Percentiles rank a stretch among this genome's conserved stretches.
These are phyloP conservation scores for Sutorius eximius DNA, from an alignment of 1,284 basidiomycete species.

Conservation along the genomic window DNA sequence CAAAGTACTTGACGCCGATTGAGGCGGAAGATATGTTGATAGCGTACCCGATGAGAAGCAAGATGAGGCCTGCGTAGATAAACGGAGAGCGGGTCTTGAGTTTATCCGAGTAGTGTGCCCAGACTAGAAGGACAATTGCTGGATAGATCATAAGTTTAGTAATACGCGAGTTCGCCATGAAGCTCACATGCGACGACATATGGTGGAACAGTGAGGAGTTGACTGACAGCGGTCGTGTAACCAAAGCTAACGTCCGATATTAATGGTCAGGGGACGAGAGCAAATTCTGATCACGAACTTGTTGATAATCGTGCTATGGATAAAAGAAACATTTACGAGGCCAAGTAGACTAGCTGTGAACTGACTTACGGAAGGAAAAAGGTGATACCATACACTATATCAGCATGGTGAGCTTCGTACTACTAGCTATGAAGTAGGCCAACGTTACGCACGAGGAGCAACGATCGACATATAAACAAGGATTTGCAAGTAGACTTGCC, in stretches of 20 bases:
- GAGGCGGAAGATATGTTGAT: slow-evolving; percentile 56
- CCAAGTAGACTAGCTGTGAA: background rate
- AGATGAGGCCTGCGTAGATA: slow-evolving; percentile 52
- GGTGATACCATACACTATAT: slow-evolving; percentile 55
- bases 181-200: slow-evolving; percentile 61
- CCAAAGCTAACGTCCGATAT: slow-evolving; percentile 47
- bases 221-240: slow-evolving; percentile 53
- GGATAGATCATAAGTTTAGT: background rate
- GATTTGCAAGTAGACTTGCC: slow-evolving; percentile 50
- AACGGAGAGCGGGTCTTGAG: slow-evolving; percentile 58
- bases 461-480: slow-evolving; percentile 61
- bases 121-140: slow-evolving; percentile 55
- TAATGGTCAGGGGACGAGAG: background rate
- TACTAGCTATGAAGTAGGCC: background rate
- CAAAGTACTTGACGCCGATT: slow-evolving; percentile 60
- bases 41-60: slow-evolving; percentile 58
- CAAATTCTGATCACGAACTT: slow-evolving; percentile 36
- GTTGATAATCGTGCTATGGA: slow-evolving; percentile 59
- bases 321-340: background rate
- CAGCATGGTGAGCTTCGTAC: slow-evolving; percentile 7
- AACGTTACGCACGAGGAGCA: slow-evolving; percentile 49
- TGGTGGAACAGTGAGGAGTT: slow-evolving; percentile 69
- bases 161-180: background rate
- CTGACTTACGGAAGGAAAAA: slow-evolving; percentile 61
- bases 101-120: slow-evolving; percentile 61